Conservation (phyloP, 1,284 basidiomycete species). For the Chiua sp. region DNA sequence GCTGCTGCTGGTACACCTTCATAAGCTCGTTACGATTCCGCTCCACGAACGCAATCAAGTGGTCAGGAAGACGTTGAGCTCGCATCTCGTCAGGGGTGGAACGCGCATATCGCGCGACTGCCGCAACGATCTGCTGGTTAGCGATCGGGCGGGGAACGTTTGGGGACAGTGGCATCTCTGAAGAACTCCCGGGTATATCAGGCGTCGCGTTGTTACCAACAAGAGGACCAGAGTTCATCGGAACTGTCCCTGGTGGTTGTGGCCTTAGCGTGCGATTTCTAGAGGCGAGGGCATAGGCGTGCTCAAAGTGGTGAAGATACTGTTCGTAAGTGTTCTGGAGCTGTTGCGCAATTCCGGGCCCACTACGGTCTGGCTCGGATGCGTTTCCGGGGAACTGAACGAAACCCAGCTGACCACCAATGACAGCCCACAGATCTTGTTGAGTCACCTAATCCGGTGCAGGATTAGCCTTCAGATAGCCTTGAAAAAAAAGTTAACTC, state of each 20-base stretch:
- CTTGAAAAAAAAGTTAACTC: constrained; percentile 22
- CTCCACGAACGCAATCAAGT: constrained; percentile 63
- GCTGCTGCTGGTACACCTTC: constrained; percentile 31
- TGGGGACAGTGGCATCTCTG: constrained; percentile 24
- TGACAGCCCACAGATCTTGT: constrained; percentile 65
- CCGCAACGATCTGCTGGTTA: constrained; percentile 29
- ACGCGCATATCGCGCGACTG: constrained; percentile 44
- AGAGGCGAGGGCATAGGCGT: constrained; percentile 49
- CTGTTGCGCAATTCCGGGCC: constrained; percentile 62
- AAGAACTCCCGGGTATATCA: constrained; percentile 18
- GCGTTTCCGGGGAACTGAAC: constrained; percentile 62
- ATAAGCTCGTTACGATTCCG: constrained; percentile 46
- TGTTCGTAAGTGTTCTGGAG: constrained; percentile 65
- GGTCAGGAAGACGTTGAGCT: constrained; percentile 51
- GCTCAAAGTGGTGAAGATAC: constrained; percentile 62
- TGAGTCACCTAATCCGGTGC: constrained; percentile 50
- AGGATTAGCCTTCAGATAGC: constrained; percentile 5
- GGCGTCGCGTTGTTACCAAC: constrained; percentile 19
- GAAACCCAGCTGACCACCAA: constrained; percentile 69
- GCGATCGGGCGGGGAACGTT: constrained; percentile 17
- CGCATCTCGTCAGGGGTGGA: constrained; percentile 57
- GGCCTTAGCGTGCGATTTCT: constrained; percentile 24
- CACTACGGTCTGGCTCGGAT: constrained; percentile 59
- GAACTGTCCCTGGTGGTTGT: constrained; percentile 22
- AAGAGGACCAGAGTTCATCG: constrained; percentile 14